phyloP scores from a whole-genome alignment of 2,329 filamentous ascomycete species.

The Botrytis fragariae region DNA sequence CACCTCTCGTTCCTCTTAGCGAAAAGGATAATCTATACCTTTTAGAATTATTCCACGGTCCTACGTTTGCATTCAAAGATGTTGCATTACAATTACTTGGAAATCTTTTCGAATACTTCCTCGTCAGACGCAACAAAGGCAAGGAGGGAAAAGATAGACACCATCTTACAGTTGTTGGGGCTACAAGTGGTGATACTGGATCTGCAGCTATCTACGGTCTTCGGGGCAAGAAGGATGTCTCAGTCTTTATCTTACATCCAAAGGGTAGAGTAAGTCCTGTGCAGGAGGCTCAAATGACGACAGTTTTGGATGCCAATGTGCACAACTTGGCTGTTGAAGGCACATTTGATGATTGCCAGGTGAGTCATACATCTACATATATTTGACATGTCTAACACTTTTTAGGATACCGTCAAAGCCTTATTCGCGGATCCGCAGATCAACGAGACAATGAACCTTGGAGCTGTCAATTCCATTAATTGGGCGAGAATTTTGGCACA shows the following conservation, averaged over 20 bases:
- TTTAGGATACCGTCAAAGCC: constrained; percentile 83
- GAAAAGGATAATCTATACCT: constrained; percentile 71
- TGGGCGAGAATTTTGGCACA: constrained; percentile 93
- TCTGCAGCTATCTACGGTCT: constrained; percentile 96
- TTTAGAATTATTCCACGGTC: constrained; percentile 94
- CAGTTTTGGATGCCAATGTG: constrained; percentile 83
- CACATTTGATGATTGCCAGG: constrained; percentile 95
- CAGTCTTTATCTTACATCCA: constrained; percentile 91
- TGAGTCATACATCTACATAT: constrained; percentile 37
- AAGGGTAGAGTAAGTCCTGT: constrained; percentile 88
- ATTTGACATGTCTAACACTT: constrained; percentile 20
- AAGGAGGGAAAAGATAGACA: constrained; percentile 63
- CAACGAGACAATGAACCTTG: constrained; percentile 79
- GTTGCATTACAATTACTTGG: constrained; percentile 90
- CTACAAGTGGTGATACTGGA: constrained; percentile 85
- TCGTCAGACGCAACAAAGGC: constrained; percentile 68
- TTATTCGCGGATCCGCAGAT: constrained; percentile 83
- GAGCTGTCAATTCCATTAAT: constrained; percentile 96
- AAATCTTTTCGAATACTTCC: constrained; percentile 92
- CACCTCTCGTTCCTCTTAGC: constrained; percentile 76
- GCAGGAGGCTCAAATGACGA: constrained; percentile 97
- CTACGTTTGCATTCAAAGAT: constrained; percentile 95
- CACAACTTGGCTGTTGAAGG: constrained; percentile 88
- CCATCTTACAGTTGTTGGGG: constrained; percentile 82
- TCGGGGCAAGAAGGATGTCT: constrained; percentile 93